These are phyloP conservation scores for Croton laevigatus DNA, from an alignment of 441 rosid species.

Conservation along the genomic window DNA sequence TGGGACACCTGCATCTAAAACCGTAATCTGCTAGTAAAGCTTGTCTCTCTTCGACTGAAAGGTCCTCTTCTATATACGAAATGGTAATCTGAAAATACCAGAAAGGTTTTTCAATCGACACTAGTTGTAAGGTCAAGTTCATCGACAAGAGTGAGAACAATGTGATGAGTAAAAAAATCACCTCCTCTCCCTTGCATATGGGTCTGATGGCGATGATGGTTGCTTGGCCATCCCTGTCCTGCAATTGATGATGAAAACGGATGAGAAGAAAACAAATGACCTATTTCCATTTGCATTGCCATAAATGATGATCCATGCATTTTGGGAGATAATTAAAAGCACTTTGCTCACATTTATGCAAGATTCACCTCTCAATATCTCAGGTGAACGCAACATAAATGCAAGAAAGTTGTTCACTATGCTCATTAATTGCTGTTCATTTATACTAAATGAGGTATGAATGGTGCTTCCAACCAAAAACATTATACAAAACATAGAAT, in stretches of 20 bases:
- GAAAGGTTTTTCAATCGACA: background rate
- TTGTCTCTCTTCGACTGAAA: slow-evolving; percentile 61
- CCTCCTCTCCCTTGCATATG: slow-evolving; percentile 79
- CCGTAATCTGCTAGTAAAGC: slow-evolving; percentile 74
- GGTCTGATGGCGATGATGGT: slow-evolving; percentile 59
- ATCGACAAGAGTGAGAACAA: background rate
- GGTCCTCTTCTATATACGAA: slow-evolving; percentile 77
- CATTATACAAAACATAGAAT: background rate
- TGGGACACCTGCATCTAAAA: slow-evolving; percentile 64
- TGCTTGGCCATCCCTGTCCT: slow-evolving; percentile 91
- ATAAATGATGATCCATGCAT: too few species aligned
- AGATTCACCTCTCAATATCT: too few species aligned
- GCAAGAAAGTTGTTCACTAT: too few species aligned
- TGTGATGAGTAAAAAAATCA: slow-evolving; percentile 16
- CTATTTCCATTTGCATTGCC: too few species aligned
- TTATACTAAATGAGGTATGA: too few species aligned
- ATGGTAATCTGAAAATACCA: slow-evolving; percentile 53
- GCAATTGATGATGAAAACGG: slow-evolving; percentile 13
- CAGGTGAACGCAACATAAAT: too few species aligned
- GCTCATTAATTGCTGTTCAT: too few species aligned
- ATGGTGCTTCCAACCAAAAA: background rate
- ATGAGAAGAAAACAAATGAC: slow-evolving; percentile 5
- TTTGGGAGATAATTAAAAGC: too few species aligned
- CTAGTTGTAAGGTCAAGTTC: background rate
- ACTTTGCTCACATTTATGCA: too few species aligned